These are phyloP conservation scores for Phlebopus sp. DNA, from an alignment of 1,284 basidiomycete genomes.

Conservation along the genomic window DNA sequence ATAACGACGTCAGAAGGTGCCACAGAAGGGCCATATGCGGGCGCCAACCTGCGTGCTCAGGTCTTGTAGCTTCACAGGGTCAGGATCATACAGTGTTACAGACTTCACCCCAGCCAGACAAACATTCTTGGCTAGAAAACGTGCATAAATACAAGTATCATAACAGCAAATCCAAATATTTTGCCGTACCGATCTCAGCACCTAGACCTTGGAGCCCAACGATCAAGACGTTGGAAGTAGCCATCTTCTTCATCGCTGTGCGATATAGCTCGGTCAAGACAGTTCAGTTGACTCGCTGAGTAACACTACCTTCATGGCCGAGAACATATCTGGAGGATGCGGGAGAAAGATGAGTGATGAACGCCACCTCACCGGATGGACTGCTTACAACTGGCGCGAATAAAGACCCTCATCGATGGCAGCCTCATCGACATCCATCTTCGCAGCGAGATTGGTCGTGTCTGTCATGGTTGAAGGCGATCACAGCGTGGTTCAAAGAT, in stretches of 20 bases:
- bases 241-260: constrained; percentile 99
- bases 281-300: neutral
- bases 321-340: constrained; percentile 77
- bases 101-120: constrained; percentile 97
- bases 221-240: constrained; percentile 92
- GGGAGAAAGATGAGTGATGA: constrained; percentile 20
- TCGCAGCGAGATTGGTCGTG: constrained; percentile 45
- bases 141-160: constrained; percentile 12
- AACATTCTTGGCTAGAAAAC: constrained; percentile 86
- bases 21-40: neutral
- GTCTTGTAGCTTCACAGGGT: constrained; percentile 83
- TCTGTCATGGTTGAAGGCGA: constrained; percentile 45
- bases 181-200: constrained; percentile 84
- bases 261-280: constrained; percentile 5
- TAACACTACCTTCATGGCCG: constrained; percentile 81
- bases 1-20: constrained; percentile 10
- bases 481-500: constrained; percentile 5
- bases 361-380: constrained; percentile 12
- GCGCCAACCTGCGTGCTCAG: constrained; percentile 83
- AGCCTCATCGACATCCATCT: constrained; percentile 83
- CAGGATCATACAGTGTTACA: constrained; percentile 94
- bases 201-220: constrained; percentile 93
- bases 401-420: constrained; percentile 91
- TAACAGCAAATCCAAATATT: constrained; percentile 3
- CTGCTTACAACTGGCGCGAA: constrained; percentile 89